These are phyloP conservation scores for Ceratocystiopsis sp. DNA, from an alignment of 2,329 filamentous ascomycete genomes.

Conservation along the genomic window DNA sequence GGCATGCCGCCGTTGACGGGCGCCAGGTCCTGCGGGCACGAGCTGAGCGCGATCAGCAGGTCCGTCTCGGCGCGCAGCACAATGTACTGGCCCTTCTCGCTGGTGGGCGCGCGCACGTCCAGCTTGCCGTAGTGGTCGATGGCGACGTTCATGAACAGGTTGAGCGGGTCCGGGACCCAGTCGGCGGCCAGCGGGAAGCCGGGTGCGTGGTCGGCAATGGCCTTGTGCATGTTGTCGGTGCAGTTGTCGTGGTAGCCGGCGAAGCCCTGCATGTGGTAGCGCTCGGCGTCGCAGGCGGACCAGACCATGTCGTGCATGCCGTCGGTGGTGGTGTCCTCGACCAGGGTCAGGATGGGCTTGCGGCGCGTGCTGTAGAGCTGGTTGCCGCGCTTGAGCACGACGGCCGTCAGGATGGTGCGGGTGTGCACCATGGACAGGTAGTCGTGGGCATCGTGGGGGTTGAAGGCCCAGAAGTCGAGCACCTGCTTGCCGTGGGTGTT, in stretches of 20 bases:
- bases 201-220: constrained; percentile 13
- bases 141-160: constrained; percentile 26
- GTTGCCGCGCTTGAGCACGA: constrained; percentile 16
- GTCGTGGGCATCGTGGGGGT: constrained; percentile 17
- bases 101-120: constrained; percentile 17
- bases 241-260: constrained; percentile 23
- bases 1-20: constrained; percentile 20
- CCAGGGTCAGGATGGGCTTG: constrained; percentile 19
- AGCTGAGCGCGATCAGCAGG: constrained; percentile 22
- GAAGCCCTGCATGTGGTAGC: constrained; percentile 20
- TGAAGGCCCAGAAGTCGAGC: constrained; percentile 31
- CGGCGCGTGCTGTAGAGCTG: constrained; percentile 19
- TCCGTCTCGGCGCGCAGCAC: constrained; percentile 18
- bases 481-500: constrained; percentile 32
- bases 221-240: constrained; percentile 20
- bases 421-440: constrained; percentile 23
- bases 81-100: constrained; percentile 19
- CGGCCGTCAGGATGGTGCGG: constrained; percentile 16
- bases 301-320: constrained; percentile 23
- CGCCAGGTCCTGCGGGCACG: constrained; percentile 24
- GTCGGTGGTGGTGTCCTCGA: constrained; percentile 20
- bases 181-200: constrained; percentile 13
- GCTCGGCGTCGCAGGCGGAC: constrained; percentile 21
- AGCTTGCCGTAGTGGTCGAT: constrained; percentile 18
- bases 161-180: constrained; percentile 23